These are phyloP conservation scores for Pichia scutulata DNA, from an alignment of 805 yeast species.

Conservation along the genomic window DNA sequence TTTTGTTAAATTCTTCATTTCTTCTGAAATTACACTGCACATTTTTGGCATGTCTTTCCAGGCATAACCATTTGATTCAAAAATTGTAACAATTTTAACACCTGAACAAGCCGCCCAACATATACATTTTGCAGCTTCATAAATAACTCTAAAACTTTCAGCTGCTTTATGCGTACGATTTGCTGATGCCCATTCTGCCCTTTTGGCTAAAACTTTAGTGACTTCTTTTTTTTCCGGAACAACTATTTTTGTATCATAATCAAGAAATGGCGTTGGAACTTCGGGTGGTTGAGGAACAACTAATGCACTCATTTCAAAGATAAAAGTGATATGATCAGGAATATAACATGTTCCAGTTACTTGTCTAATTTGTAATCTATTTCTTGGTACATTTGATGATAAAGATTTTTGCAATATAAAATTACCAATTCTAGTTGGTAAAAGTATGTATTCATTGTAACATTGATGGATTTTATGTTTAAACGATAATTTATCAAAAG, in stretches of 20 bases:
- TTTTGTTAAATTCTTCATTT: conserved; percentile 17
- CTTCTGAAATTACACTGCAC: conserved; percentile 21
- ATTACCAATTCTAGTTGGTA: conserved; percentile 16
- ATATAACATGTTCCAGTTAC: conserved; percentile 13
- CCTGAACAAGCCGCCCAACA: conserved; percentile 25
- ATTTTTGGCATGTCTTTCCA: conserved; percentile 24
- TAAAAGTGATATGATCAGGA: conserved; percentile 28
- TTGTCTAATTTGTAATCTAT: conserved; percentile 9
- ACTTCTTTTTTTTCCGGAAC: conserved; percentile 33
- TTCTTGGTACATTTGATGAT: conserved; percentile 18
- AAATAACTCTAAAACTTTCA: conserved; percentile 33
- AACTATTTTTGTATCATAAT: conserved; percentile 32
- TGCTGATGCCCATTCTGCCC: conserved; percentile 34
- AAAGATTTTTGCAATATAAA: conserved; percentile 14
- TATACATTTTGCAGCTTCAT: conserved; percentile 30
- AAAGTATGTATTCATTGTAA: background rate
- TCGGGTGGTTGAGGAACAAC: conserved; percentile 34
- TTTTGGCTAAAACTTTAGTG: conserved; percentile 23
- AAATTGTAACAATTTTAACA: conserved; percentile 19
- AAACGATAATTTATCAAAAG: background rate
- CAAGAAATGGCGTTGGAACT: conserved; percentile 36
- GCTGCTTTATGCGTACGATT: conserved; percentile 34
- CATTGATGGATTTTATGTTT: background rate
- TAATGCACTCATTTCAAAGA: conserved; percentile 26
- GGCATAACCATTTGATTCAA: conserved; percentile 23